Conservation (phyloP, 257 asterid genomes). For the Ocimum tenuiflorum region DNA sequence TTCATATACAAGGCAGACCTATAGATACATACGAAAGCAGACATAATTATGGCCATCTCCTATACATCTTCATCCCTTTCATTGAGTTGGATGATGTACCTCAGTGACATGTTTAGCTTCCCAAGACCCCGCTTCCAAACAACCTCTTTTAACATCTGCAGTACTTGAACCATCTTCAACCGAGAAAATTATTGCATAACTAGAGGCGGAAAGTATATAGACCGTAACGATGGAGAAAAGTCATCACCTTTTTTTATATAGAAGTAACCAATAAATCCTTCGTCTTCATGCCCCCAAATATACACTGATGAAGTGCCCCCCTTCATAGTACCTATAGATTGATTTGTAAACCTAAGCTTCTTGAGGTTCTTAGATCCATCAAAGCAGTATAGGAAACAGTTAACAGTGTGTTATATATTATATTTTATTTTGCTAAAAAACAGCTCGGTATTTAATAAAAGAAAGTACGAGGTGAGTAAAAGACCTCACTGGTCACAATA, state of each 20-base stretch:
- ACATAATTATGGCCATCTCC: constrained; percentile 3
- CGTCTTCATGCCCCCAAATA: constrained; percentile 85
- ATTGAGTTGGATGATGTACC: constrained; percentile 36
- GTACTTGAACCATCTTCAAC: constrained; percentile 77
- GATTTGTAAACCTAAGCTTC: constrained; percentile 41
- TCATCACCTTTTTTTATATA: constrained; percentile 75
- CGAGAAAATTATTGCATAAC: constrained; percentile 11
- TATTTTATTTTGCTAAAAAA: not conserved
- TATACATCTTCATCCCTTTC: not conserved
- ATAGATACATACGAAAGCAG: constrained; percentile 8
- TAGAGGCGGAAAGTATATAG: constrained; percentile 20
- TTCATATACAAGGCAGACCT: constrained; percentile 81
- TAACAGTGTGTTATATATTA: not conserved
- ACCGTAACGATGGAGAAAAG: no score
- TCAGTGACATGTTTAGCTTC: constrained; percentile 97
- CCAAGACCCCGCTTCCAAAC: constrained; percentile 94
- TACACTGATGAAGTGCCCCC: constrained; percentile 94
- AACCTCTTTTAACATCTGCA: constrained; percentile 84
- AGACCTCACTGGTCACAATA: constrained; percentile 99
- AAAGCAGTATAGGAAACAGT: not conserved
- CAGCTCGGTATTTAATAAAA: constrained; percentile 6
- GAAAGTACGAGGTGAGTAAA: constrained; percentile 59
- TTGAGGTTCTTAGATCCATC: constrained; percentile 16
- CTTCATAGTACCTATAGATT: constrained; percentile 88
- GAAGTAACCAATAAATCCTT: constrained; percentile 87